Base-by-base conservation (phyloP, 2,329 filamentous ascomycete species). In the Colletotrichum tropicale region DNA sequence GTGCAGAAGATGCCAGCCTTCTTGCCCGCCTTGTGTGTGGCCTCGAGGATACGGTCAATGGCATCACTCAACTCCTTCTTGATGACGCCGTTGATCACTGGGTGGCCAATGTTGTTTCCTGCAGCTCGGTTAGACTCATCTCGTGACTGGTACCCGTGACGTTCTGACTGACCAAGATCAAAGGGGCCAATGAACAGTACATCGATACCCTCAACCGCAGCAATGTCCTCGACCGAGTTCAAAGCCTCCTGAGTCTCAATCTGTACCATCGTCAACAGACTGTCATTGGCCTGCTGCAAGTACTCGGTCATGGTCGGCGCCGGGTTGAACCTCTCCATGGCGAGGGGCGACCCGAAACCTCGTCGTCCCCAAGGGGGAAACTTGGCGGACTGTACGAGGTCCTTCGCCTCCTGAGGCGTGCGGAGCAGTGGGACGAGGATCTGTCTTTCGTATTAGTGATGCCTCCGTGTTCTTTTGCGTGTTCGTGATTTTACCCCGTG, bases 191-290 rank as follows among this genome's bases (percentile, higher is more conserved):
- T 87, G 80, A 93, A 93, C 28, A 94, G 83, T 6, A 92, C 88
- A 76, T 94, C 92, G 26, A 94, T 86, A 5, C 91, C 91, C 5
- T 90, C 84, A 26, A 92, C 85, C 24, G 88, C 86, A 56, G 91
- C 91, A 81, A 94, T 94, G 64, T 89, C 90, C 38, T 93, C 91
- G 2, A 93, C 88, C 15, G 84, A 83, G 1, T 91, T 88, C 16
- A 94, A 84, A 1, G 92, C 92, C 81, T 93, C 91, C 76, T 86
- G 85, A 1, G 92, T 93, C 84, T 94, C 92, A 68, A 94, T 93
- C 82, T 94, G 92, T 13, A 93, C 91, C 84, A 93, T 92, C 18
- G 90, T 93, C 74, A 94, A 81, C 26, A 94, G 86, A 34, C 87
- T 87, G 10, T 87, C 86, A 79, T 92, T 91, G 62, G 90, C 90